A percentile compares a stretch with the other conserved stretches of the same genome.
These are phyloP conservation scores for Nitzschia putrida DNA, from an alignment of 108 stramenopile species.

Conservation along the genomic window DNA sequence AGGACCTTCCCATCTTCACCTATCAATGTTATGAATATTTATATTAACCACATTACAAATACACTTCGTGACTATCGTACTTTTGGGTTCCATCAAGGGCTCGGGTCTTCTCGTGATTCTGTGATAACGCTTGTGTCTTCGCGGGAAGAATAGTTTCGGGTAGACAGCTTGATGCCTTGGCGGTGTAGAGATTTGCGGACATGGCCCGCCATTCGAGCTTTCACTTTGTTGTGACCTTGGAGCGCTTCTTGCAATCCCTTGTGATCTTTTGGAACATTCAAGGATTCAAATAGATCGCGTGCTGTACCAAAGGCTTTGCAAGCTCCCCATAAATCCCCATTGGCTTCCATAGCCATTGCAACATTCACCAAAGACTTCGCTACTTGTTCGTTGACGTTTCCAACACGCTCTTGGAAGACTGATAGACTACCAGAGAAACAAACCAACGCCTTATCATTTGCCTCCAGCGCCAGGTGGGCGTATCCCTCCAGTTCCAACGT, in stretches of 20 bases:
- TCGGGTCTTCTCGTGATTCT: no score
- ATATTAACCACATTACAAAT: no score
- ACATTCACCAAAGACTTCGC: slow-evolving; percentile 40
- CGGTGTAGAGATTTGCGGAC: no score
- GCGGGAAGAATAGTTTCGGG: no score
- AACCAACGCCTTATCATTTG: slow-evolving; percentile 29
- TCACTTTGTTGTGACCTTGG: not conserved
- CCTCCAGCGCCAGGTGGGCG: slow-evolving; percentile 19
- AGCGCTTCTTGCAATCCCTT: not conserved
- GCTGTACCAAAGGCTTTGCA: slow-evolving; percentile 29
- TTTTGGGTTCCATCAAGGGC: no score
- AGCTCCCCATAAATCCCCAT: slow-evolving; percentile 33
- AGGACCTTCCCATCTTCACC: no score
- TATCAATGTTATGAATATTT: no score
- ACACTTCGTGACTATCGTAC: no score
- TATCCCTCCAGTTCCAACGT: slow-evolving; percentile 43
- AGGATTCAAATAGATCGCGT: slow-evolving; percentile 15
- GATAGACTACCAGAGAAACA: slow-evolving; percentile 33
- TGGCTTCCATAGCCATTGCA: slow-evolving; percentile 39
- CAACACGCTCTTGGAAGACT: slow-evolving; percentile 19
- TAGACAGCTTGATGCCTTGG: no score
- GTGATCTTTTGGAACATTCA: slow-evolving; percentile 6
- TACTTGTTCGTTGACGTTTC: slow-evolving; percentile 36
- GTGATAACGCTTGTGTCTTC: no score
- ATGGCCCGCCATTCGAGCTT: not conserved